phyloP scores from a whole-genome alignment of 345 rosid species.

The Salix brachista region DNA sequence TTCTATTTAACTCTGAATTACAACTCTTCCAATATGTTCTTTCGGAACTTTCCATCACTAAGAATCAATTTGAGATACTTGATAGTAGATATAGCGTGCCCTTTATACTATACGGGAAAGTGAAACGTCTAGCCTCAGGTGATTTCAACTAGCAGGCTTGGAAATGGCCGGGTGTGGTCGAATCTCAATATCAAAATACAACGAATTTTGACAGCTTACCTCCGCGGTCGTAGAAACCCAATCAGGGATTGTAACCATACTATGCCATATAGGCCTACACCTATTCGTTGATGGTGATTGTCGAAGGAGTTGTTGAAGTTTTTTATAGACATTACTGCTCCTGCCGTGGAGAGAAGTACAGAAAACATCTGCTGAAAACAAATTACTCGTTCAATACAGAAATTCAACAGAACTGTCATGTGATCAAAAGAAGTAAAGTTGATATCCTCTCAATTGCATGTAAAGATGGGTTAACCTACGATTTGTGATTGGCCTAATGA shows the following conservation, averaged over 20 bases:
- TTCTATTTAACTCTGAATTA: background rate
- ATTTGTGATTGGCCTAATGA: background rate
- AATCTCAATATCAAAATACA: background rate
- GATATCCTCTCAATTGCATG: background rate
- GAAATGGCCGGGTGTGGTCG: background rate
- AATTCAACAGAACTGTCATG: background rate
- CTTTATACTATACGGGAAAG: background rate
- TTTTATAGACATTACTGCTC: constrained; percentile 69
- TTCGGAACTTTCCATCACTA: background rate
- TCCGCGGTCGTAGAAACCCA: constrained; percentile 57
- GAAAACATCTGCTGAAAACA: constrained; percentile 45
- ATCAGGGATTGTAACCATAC: constrained; percentile 72
- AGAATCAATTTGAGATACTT: background rate
- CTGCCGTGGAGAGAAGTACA: constrained; percentile 59
- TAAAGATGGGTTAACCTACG: background rate
- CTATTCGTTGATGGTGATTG: constrained; percentile 79
- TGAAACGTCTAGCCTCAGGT: background rate
- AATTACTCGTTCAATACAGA: background rate
- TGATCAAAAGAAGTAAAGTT: background rate
- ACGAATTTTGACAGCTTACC: constrained; percentile 32
- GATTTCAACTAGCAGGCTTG: background rate
- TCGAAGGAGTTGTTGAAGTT: constrained; percentile 68
- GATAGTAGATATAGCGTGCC: background rate
- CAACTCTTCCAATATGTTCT: background rate
- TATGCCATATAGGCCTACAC: constrained; percentile 58